Evolutionary conservation across 306 rosid genomes (phyloP).

Genomic region (Vigna angularis): DNA sequence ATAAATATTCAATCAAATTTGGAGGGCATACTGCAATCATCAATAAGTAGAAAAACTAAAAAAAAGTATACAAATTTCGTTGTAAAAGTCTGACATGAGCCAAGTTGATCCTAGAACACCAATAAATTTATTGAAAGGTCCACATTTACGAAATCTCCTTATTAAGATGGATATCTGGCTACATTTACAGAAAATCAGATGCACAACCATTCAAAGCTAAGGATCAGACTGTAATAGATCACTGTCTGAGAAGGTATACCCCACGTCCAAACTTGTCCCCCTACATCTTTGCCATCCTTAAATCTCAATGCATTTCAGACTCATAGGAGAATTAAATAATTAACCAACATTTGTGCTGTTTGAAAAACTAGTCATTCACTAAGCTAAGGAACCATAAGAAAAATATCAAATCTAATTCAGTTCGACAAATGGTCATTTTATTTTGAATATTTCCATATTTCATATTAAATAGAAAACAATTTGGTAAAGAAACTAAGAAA

Average conservation of each 20-base stretch:
- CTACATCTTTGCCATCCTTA: not conserved
- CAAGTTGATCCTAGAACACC: slow-evolving; percentile 19
- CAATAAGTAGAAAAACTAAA: slow-evolving; percentile 5
- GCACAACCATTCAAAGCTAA: slow-evolving; percentile 2
- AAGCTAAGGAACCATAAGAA: slow-evolving; percentile 20
- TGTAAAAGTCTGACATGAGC: slow-evolving; percentile 22
- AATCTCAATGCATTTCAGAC: slow-evolving; percentile 6
- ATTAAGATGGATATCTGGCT: slow-evolving; percentile 9
- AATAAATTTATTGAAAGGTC: slow-evolving; percentile 17
- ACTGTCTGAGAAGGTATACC: slow-evolving; percentile 2
- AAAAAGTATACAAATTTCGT: not conserved
- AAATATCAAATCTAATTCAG: slow-evolving; percentile 2
- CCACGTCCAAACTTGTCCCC: slow-evolving; percentile 3
- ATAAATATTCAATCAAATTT: not conserved
- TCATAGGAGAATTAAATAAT: not conserved
- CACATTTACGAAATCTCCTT: slow-evolving; percentile 15
- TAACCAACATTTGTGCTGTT: not conserved
- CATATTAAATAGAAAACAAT: slow-evolving; percentile 1
- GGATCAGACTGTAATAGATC: not conserved
- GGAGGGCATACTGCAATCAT: slow-evolving; percentile 21
- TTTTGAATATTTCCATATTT: not conserved
- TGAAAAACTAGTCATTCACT: slow-evolving; percentile 21
- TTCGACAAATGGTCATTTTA: slow-evolving; percentile 6
- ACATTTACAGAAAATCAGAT: slow-evolving; percentile 24
- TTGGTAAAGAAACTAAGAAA: not conserved